Percentiles rank a stretch among this genome's conserved stretches.
These are phyloP conservation scores for Clarireedia hainanense DNA, from an alignment of 2,329 filamentous ascomycete species.

Conservation along the genomic window DNA sequence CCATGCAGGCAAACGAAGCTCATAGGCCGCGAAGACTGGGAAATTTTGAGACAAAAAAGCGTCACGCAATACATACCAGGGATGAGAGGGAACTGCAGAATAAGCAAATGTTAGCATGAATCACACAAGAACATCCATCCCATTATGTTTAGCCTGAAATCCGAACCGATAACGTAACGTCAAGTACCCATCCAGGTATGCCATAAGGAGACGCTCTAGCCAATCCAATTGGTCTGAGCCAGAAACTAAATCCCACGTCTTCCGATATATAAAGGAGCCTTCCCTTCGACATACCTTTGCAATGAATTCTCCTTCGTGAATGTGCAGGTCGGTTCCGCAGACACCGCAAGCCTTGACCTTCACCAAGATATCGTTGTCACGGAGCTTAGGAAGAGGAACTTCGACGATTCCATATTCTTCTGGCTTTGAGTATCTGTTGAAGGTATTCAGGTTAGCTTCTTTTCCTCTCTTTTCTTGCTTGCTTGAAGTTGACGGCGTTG, in stretches of 20 bases:
- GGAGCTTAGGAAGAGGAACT: constrained; percentile 46
- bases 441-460: background rate
- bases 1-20: no score
- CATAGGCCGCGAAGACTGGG: no score
- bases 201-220: background rate
- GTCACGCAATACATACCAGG: constrained; percentile 34
- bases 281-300: constrained; percentile 35
- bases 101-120: constrained; percentile 24
- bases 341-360: constrained; percentile 62
- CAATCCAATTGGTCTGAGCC: no score
- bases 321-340: constrained; percentile 42
- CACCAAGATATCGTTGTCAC: constrained; percentile 34
- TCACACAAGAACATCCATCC: background rate
- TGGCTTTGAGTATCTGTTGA: constrained; percentile 50
- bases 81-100: constrained; percentile 54
- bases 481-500: background rate
- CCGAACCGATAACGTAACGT: background rate
- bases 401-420: constrained; percentile 52
- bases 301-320: constrained; percentile 62
- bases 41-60: no score
- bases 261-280: constrained; percentile 15
- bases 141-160: constrained; percentile 4
- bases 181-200: constrained; percentile 22
- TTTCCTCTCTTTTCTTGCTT: background rate
- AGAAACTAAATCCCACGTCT: background rate